phyloP scores from a whole-genome alignment of 1,284 basidiomycete genomes.

The Naganishia sp. region DNA sequence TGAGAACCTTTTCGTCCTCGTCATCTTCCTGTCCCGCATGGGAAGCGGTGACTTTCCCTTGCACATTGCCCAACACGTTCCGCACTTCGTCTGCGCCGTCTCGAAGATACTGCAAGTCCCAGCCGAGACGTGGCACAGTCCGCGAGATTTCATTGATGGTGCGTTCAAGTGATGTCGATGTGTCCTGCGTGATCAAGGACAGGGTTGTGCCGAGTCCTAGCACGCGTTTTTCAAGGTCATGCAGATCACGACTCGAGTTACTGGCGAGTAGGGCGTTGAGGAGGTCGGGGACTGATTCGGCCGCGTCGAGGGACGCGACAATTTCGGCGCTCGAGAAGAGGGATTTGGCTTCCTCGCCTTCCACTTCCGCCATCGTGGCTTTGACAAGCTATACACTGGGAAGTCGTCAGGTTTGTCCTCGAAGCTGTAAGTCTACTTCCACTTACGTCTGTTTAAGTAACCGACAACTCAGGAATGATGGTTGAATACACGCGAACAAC shows the following conservation, averaged over 20 bases:
- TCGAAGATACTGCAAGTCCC: constrained; percentile 92
- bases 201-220: constrained; percentile 71
- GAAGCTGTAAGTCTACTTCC: no score
- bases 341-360: not conserved
- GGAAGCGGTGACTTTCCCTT: constrained; percentile 39
- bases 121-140: constrained; percentile 79
- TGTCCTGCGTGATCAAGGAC: constrained; percentile 81
- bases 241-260: constrained; percentile 56
- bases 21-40: constrained; percentile 3
- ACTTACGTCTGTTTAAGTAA: not conserved
- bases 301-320: constrained; percentile 45
- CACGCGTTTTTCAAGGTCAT: constrained; percentile 70
- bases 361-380: constrained; percentile 9
- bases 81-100: constrained; percentile 80
- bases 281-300: constrained; percentile 48
- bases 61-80: constrained; percentile 62
- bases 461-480: not conserved
- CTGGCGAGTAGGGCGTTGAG: constrained; percentile 44
- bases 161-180: constrained; percentile 77
- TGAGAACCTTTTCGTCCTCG: constrained; percentile 59
- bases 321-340: constrained; percentile 41
- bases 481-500: no score
- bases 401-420: not conserved
- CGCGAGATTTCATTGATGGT: constrained; percentile 86
- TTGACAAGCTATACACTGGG: not conserved